Conservation (phyloP, 2,329 filamentous ascomycete genomes). For the Xylariales sp. region DNA sequence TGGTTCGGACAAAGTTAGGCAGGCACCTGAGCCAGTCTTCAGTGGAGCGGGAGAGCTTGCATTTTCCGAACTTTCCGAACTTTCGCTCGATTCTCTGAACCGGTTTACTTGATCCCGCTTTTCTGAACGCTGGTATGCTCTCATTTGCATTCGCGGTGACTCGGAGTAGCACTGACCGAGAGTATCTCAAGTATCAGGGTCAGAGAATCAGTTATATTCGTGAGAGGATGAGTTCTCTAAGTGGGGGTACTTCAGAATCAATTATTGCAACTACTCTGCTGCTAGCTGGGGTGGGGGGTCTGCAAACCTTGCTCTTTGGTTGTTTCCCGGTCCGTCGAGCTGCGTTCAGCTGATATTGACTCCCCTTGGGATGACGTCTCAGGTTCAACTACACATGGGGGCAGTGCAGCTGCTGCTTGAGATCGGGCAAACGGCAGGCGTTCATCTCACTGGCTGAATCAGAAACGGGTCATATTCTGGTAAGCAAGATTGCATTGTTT, state of each 20-base stretch:
- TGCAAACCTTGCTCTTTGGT: too few species aligned
- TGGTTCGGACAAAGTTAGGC: too few species aligned
- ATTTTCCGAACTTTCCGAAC: too few species aligned
- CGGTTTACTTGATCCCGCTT: neutral
- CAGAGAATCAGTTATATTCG: neutral
- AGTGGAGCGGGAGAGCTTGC: neutral
- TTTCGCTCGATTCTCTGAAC: neutral
- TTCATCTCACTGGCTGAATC: slow-evolving; percentile 31
- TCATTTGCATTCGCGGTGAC: neutral
- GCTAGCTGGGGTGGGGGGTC: neutral
- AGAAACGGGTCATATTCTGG: slow-evolving; percentile 32
- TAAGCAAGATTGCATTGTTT: slow-evolving; percentile 13
- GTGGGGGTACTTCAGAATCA: neutral
- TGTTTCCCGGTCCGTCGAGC: too few species aligned
- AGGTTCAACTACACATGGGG: slow-evolving; percentile 38
- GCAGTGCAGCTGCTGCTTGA: slow-evolving; percentile 32
- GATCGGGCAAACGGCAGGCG: slow-evolving; percentile 22
- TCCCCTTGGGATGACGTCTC: slow-evolving; percentile 27
- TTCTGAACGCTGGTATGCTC: neutral
- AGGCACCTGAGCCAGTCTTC: neutral
- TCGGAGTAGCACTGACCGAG: neutral
- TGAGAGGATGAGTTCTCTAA: neutral
- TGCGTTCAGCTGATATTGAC: too few species aligned
- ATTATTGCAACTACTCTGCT: neutral
- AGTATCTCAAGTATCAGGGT: neutral